Evolutionary conservation across 768 basidiomycete species (phyloP), one percentile per base, ranked within the genome.

Genomic region (Kwoniella sp.): DNA sequence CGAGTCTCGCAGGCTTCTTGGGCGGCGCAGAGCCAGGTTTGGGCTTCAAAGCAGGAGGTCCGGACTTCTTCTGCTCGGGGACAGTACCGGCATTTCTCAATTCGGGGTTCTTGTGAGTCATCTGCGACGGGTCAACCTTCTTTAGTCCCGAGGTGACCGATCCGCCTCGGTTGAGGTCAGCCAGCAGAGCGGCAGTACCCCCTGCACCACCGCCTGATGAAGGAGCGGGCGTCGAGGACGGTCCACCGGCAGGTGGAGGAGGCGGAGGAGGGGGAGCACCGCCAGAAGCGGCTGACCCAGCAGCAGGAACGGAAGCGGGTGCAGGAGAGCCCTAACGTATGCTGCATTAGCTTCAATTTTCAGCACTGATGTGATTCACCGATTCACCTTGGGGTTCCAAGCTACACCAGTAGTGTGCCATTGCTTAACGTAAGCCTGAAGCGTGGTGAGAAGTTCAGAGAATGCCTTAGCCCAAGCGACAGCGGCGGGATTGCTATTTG

Each of bases 91-190:
- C 67, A 17, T 83, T 86, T 29, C 96, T 83, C 37, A 99, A 81
- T 10, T 87, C 85, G 0, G 96, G 95, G 74, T 99, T 98, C 84
- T 99, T 98, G 83, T 99, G 96, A 2, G 93, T 97, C 93, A 95
- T 94, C 79, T 97, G 89, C 67, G 90, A 93, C 83, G 88, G 89
- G 77, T 93, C 91, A 27, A 99, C 96, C 79, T 96, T 97, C 69
- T 89, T 88, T 71, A 99, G 80, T 12, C 90, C 88, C 76, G 90
- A 90, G 6, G 95, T 98, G 33, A 99, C 88, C 3, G 88, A 88
- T 66, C 88, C 90, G 0, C 95, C 94, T 46, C 88, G 85, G 76
- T 97, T 97, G 50, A 99, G 82, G 58, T 92, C 86, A 1, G 92
- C 91, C 60, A 99, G 94, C 25, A 99, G 90, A 3, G 90, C 90